Conservation (phyloP, 352 stramenopile genomes). For the Phytophthora lateralis region DNA sequence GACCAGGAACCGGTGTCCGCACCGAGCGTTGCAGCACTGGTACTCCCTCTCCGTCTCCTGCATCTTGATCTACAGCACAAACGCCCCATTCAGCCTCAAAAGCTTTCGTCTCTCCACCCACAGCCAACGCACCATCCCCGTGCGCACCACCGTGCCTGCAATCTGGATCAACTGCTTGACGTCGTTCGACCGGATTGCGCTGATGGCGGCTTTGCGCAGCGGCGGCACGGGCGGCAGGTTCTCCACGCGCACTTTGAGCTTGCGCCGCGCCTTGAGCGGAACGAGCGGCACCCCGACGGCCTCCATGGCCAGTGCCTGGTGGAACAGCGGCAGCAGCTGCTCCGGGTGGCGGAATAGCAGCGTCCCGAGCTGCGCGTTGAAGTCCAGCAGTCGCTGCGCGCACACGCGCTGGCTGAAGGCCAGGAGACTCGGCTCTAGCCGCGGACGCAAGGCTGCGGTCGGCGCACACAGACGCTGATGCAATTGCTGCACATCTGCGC, state of each 20-base stretch:
- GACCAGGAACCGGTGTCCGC: slow-evolving; percentile 82
- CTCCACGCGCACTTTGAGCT: slow-evolving; percentile 89
- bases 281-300: slow-evolving; percentile 30
- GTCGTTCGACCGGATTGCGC: slow-evolving; percentile 88
- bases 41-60: slow-evolving; percentile 91
- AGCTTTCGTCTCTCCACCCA: not conserved
- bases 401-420: slow-evolving; percentile 60
- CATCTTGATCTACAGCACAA: slow-evolving; percentile 86
- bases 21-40: slow-evolving; percentile 78
- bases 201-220: slow-evolving; percentile 88
- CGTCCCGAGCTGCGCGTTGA: slow-evolving; percentile 78
- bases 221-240: slow-evolving; percentile 89
- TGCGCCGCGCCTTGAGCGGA: slow-evolving; percentile 42
- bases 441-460: not conserved
- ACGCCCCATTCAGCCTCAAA: not conserved
- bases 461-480: slow-evolving; percentile 9
- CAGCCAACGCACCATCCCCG: slow-evolving; percentile 63
- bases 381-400: slow-evolving; percentile 84
- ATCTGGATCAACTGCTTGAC: slow-evolving; percentile 90
- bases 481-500: slow-evolving; percentile 19
- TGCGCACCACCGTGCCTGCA: slow-evolving; percentile 89
- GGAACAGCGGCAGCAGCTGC: slow-evolving; percentile 86
- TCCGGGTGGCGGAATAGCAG: slow-evolving; percentile 91
- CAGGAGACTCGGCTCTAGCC: slow-evolving; percentile 23
- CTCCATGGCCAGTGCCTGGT: slow-evolving; percentile 77